These are phyloP conservation scores for Phytophthora lateralis DNA, from an alignment of 352 stramenopile genomes.

Conservation along the genomic window DNA sequence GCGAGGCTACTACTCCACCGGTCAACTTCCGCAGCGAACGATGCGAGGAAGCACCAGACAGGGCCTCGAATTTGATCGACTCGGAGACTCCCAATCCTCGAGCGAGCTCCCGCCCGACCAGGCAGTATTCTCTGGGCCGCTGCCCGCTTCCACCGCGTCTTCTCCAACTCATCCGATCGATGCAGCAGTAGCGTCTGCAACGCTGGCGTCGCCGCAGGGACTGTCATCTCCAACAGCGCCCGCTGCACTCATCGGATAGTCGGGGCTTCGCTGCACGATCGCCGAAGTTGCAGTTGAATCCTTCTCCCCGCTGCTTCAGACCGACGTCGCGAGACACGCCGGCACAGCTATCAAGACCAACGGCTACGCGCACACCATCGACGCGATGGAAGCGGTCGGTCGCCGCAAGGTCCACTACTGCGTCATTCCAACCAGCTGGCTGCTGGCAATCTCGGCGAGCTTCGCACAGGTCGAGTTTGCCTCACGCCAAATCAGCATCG, in stretches of 20 bases:
- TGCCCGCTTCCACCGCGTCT: neutral
- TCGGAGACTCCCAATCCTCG: neutral
- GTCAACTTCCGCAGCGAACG: neutral
- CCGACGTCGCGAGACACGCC: neutral
- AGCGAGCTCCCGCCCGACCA: neutral
- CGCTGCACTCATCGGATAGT: slow-evolving; percentile 3
- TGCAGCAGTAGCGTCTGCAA: neutral
- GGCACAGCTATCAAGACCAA: neutral
- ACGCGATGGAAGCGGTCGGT: neutral
- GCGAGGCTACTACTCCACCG: no score
- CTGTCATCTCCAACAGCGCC: neutral
- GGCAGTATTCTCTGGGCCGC: neutral
- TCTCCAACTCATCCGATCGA: neutral
- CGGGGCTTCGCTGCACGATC: neutral
- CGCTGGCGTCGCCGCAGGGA: neutral
- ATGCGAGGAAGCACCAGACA: neutral
- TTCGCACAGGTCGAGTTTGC: neutral
- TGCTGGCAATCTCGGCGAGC: neutral
- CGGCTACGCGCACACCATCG: neutral
- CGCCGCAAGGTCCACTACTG: slow-evolving; percentile 1
- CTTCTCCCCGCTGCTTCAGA: slow-evolving; percentile 3
- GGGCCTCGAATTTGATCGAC: neutral
- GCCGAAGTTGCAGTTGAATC: neutral
- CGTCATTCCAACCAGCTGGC: neutral
- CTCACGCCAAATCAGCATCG: neutral